These are phyloP conservation scores for Schizochytrium sp. DNA, from an alignment of 108 stramenopile genomes.

Conservation along the genomic window DNA sequence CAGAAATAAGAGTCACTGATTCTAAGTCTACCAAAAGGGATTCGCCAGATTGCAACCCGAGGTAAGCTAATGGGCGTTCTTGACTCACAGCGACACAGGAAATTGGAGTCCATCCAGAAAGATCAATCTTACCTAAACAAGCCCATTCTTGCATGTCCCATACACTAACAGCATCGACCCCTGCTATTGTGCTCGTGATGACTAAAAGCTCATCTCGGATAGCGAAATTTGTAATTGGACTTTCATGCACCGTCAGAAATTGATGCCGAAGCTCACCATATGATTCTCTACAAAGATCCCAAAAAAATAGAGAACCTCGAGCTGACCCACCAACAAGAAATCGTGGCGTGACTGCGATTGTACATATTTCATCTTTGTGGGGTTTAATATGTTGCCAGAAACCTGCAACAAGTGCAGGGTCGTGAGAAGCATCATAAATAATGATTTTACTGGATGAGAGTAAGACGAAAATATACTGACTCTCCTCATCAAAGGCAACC, in stretches of 20 bases:
- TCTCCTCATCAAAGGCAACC: not conserved
- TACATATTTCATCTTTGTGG: not conserved
- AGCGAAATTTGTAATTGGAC: not conserved
- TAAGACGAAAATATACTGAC: not conserved
- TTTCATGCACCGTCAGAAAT: not conserved
- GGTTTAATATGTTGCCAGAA: constrained; percentile 30
- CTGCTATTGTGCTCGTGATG: not conserved
- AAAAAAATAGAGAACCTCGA: constrained; percentile 14
- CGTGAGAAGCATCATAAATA: not conserved
- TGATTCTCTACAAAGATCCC: constrained; percentile 19
- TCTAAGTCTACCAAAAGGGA: not conserved
- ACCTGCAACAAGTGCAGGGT: constrained; percentile 20
- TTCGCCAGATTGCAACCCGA: constrained; percentile 1
- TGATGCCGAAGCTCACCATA: not conserved
- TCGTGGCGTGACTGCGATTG: not conserved
- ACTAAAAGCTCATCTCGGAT: not conserved
- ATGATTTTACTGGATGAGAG: not conserved
- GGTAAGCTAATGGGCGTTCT: not conserved
- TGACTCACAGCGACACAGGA: not conserved
- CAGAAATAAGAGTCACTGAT: not conserved
- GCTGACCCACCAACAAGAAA: constrained; percentile 20
- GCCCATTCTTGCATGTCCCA: not conserved
- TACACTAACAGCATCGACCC: not conserved
- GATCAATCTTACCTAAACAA: not conserved
- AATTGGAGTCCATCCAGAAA: not conserved